Evolutionary conservation across 2,329 filamentous ascomycete genomes (phyloP).

Genomic region (Aureobasidium leucospermi): DNA sequence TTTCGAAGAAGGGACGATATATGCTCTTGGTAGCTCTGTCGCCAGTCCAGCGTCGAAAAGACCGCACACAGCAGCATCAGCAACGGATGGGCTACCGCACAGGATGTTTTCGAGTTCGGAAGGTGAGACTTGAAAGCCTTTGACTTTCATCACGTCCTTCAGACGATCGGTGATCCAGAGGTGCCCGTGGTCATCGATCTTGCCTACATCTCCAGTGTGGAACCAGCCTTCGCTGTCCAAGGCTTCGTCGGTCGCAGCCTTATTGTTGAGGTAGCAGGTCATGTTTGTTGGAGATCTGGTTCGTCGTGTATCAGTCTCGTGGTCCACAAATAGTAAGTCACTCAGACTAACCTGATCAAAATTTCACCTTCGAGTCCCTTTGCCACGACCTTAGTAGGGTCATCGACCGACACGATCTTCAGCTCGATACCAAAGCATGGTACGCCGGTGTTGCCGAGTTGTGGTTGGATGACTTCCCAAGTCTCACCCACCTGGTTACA

Average conservation of each 20-base stretch:
- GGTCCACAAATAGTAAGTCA: neutral
- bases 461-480: slow-evolving; percentile 8
- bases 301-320: neutral
- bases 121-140: slow-evolving; percentile 28
- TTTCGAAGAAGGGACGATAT: slow-evolving; percentile 16
- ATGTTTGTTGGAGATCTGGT: slow-evolving; percentile 21
- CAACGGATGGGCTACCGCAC: slow-evolving; percentile 20
- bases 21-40: slow-evolving; percentile 20
- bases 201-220: slow-evolving; percentile 35
- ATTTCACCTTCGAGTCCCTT: slow-evolving; percentile 25
- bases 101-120: slow-evolving; percentile 27
- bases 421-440: slow-evolving; percentile 9
- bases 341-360: neutral
- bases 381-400: slow-evolving; percentile 24
- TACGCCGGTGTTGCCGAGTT: slow-evolving; percentile 11
- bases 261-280: slow-evolving; percentile 28
- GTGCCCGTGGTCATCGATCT: slow-evolving; percentile 22
- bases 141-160: slow-evolving; percentile 31
- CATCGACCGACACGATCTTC: slow-evolving; percentile 11
- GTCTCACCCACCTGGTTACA: slow-evolving; percentile 11
- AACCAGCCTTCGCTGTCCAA: slow-evolving; percentile 21
- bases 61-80: slow-evolving; percentile 24
- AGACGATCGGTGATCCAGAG: slow-evolving; percentile 28
- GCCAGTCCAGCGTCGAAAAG: slow-evolving; percentile 18
- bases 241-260: slow-evolving; percentile 20